Conservation (phyloP, 2,329 filamentous ascomycete species). For the Ophiostoma pallidulum region DNA sequence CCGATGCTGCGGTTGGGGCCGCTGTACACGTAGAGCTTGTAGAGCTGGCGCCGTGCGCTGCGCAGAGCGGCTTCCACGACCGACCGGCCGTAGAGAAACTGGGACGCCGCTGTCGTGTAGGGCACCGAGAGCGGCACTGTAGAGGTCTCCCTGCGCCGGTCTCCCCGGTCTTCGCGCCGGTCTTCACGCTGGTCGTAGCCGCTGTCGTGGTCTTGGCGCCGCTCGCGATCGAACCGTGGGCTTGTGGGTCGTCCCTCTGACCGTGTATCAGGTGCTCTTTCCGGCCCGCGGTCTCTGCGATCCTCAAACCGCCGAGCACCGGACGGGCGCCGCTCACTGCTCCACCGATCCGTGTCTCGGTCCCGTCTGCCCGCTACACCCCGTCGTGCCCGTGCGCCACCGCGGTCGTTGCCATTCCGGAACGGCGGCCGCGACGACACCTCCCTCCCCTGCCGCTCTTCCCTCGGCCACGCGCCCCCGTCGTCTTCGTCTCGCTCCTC, state of each 20-base stretch:
- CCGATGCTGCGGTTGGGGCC: conserved; percentile 46
- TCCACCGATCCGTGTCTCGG: background rate
- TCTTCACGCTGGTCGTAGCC: background rate
- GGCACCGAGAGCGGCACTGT: conserved; percentile 22
- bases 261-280: background rate
- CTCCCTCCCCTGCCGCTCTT: too few relatives aligned
- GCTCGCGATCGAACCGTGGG: background rate
- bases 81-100: conserved; percentile 81
- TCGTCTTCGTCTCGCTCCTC: background rate
- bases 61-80: conserved; percentile 68
- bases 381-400: background rate
- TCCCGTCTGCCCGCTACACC: background rate
- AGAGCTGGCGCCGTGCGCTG: conserved; percentile 57
- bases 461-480: too few relatives aligned
- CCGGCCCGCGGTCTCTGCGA: background rate
- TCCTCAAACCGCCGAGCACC: too few relatives aligned
- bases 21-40: conserved; percentile 71
- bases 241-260: too few relatives aligned
- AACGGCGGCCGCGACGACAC: too few relatives aligned
- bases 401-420: too few relatives aligned
- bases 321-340: too few relatives aligned
- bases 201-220: background rate
- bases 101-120: conserved; percentile 76
- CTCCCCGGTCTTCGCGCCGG: too few relatives aligned
- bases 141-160: background rate